phyloP scores from a whole-genome alignment of 2,329 filamentous ascomycete genomes.

The Alternaria conjuncta region DNA sequence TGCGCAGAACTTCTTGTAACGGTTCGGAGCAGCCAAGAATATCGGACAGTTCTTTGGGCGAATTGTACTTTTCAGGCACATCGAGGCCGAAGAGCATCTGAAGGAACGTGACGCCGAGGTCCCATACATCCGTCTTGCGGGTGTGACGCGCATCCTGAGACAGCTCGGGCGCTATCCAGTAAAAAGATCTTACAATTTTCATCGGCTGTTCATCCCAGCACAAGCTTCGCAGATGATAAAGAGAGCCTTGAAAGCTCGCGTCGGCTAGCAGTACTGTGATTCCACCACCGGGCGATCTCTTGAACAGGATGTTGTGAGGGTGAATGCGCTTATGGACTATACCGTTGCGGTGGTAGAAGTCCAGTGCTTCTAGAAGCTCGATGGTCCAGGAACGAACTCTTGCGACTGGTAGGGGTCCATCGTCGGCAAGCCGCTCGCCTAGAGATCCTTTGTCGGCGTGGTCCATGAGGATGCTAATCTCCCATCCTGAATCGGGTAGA shows the following conservation, averaged over 20 bases:
- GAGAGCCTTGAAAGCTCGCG: constrained; percentile 71
- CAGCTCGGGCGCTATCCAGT: constrained; percentile 84
- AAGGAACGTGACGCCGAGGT: constrained; percentile 86
- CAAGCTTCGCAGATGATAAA: constrained; percentile 67
- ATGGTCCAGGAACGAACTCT: constrained; percentile 90
- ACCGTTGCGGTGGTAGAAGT: constrained; percentile 84
- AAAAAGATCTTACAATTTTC: constrained; percentile 73
- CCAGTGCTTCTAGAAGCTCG: constrained; percentile 85
- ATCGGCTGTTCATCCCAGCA: constrained; percentile 59
- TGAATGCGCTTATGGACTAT: constrained; percentile 86
- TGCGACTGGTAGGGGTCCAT: constrained; percentile 73
- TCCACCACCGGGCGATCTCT: constrained; percentile 71
- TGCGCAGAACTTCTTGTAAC: constrained; percentile 78
- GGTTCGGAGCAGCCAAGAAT: constrained; percentile 74
- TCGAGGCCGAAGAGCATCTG: constrained; percentile 93
- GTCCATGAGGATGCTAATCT: constrained; percentile 75
- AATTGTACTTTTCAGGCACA: constrained; percentile 76
- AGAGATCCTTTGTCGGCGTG: constrained; percentile 83
- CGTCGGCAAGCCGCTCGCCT: constrained; percentile 79
- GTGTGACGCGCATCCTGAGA: constrained; percentile 62
- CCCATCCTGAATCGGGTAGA: constrained; percentile 65
- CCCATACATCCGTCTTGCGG: constrained; percentile 92
- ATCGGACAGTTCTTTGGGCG: constrained; percentile 75
- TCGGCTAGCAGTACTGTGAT: constrained; percentile 75
- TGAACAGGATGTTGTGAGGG: constrained; percentile 78